A percentile compares a stretch with the other conserved stretches of the same genome.
Conservation (phyloP, 495 filamentous ascomycete species). For the Polyplosphaeria fusca region DNA sequence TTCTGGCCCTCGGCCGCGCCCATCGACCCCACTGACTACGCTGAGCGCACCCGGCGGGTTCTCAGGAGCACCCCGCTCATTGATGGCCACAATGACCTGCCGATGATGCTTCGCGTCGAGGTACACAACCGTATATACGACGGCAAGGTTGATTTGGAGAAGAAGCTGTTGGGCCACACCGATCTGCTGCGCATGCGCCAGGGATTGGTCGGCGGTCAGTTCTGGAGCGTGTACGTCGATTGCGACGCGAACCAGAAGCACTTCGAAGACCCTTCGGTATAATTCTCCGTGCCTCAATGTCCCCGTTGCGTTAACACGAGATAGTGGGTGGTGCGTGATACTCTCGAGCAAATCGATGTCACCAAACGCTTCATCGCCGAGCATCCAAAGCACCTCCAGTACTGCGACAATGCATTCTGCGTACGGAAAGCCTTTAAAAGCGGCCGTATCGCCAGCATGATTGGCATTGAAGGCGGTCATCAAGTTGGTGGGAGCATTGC, state of each 20-base stretch:
- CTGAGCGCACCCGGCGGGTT: constrained; percentile 1
- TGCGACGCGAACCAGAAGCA: constrained; percentile 13
- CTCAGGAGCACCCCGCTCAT: constrained; percentile 22
- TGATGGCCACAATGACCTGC: constrained; percentile 42
- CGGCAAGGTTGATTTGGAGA: not conserved
- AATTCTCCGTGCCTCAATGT: not conserved
- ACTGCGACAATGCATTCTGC: constrained; percentile 30
- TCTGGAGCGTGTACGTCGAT: constrained; percentile 41
- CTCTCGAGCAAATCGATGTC: constrained; percentile 41
- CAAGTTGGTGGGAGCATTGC: not conserved
- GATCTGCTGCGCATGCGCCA: constrained; percentile 13
- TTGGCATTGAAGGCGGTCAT: constrained; percentile 38
- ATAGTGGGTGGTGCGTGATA: constrained; percentile 38
- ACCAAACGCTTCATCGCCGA: constrained; percentile 34
- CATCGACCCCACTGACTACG: constrained; percentile 1
- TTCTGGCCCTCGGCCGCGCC: not conserved
- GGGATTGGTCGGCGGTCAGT: constrained; percentile 33
- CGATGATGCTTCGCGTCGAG: constrained; percentile 37
- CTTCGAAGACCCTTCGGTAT: not conserved
- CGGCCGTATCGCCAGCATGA: constrained; percentile 36
- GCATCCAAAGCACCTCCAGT: constrained; percentile 28
- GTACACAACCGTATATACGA: constrained; percentile 38
- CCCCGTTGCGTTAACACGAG: too few species aligned
- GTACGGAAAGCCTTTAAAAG: constrained; percentile 29
- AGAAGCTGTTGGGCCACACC: constrained; percentile 27